phyloP scores from a whole-genome alignment of 2,329 filamentous ascomycete species.

The Fusarium sp. region DNA sequence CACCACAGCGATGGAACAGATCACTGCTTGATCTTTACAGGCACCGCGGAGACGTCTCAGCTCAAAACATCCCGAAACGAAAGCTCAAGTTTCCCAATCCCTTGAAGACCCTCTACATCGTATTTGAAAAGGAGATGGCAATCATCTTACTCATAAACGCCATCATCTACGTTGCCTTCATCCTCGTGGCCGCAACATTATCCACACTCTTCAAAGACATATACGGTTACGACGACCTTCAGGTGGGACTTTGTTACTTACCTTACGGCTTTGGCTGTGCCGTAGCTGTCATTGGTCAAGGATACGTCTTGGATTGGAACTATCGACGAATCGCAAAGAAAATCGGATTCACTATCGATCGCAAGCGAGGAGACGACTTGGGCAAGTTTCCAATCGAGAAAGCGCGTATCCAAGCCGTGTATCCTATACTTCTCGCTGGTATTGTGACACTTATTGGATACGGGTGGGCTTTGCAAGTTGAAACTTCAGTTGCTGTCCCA shows the following conservation, averaged over 20 bases:
- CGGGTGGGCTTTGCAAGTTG: slow-evolving; percentile 69
- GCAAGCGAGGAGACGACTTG: slow-evolving; percentile 69
- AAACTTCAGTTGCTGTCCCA: slow-evolving; percentile 67
- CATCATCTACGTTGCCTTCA: slow-evolving; percentile 70
- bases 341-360: slow-evolving; percentile 73
- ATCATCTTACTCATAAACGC: slow-evolving; percentile 68
- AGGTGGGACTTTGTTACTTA: slow-evolving; percentile 69
- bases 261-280: slow-evolving; percentile 68
- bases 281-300: slow-evolving; percentile 66
- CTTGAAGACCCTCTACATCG: slow-evolving; percentile 66
- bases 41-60: slow-evolving; percentile 54
- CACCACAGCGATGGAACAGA: slow-evolving; percentile 71
- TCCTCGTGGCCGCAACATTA: slow-evolving; percentile 67
- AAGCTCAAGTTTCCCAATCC: slow-evolving; percentile 71
- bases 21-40: slow-evolving; percentile 66
- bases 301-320: slow-evolving; percentile 75
- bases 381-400: slow-evolving; percentile 68
- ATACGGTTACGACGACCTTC: slow-evolving; percentile 66
- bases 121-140: slow-evolving; percentile 71
- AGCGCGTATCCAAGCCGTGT: slow-evolving; percentile 68
- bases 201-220: slow-evolving; percentile 66
- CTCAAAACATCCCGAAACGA: slow-evolving; percentile 54
- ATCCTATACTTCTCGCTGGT: slow-evolving; percentile 69
- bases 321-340: slow-evolving; percentile 77
- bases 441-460: slow-evolving; percentile 68